These are phyloP conservation scores for Fusarium transvaalense DNA, from an alignment of 2,329 filamentous ascomycete species.

Conservation along the genomic window DNA sequence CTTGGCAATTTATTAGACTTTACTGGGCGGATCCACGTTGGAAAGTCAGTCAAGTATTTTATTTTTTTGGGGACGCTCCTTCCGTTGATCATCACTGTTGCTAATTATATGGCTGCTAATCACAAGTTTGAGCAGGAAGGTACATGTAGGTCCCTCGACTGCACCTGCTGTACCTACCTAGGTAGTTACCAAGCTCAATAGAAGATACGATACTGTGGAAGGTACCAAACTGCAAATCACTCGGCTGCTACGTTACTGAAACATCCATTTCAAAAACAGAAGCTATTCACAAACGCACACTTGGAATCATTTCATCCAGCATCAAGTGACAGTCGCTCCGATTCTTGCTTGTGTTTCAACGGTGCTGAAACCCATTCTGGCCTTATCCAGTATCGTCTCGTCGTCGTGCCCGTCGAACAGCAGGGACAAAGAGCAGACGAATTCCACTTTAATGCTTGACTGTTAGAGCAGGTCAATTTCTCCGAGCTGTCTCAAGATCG, in stretches of 20 bases:
- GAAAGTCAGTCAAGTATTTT: background rate
- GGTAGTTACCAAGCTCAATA: background rate
- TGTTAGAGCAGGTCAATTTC: constrained; percentile 35
- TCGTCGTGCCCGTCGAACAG: background rate
- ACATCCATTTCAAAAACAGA: constrained; percentile 15
- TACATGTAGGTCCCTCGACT: too few relatives aligned
- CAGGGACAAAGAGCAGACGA: constrained; percentile 18
- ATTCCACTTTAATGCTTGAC: constrained; percentile 12
- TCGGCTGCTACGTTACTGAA: background rate
- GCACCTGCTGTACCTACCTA: background rate
- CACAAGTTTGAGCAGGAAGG: background rate
- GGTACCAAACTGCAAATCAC: constrained; percentile 3
- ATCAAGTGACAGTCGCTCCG: background rate
- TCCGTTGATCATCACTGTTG: background rate
- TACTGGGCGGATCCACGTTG: constrained; percentile 3
- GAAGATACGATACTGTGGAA: background rate
- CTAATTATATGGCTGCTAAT: background rate
- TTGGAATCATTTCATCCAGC: background rate
- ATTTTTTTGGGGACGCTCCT: constrained; percentile 5
- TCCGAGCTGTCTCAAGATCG: constrained; percentile 26
- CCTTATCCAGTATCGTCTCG: constrained; percentile 9
- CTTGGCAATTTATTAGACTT: constrained; percentile 10
- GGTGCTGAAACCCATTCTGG: constrained; percentile 13
- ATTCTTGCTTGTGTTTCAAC: constrained; percentile 30
- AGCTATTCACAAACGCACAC: constrained; percentile 16